A percentile compares a stretch with the other conserved stretches of the same genome.
Evolutionary conservation across 352 stramenopile genomes (phyloP).

Genomic region (Aphanomyces stellatus): DNA sequence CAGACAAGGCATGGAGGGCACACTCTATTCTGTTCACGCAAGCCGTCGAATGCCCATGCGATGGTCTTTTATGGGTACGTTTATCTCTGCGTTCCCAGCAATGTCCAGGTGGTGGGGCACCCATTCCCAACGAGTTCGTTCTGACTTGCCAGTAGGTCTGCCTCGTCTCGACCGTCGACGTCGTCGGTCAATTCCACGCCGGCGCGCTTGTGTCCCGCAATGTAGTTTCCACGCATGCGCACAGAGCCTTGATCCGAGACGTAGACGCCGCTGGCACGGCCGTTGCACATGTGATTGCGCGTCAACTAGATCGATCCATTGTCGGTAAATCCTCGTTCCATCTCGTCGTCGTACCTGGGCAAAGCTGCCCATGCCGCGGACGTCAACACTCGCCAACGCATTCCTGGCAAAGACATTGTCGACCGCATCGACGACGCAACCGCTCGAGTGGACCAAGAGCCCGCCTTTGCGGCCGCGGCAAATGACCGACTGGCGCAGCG

Average conservation of each 20-base stretch:
- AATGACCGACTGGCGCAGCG: background rate
- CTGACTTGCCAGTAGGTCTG: too few relatives aligned
- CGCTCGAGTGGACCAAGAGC: background rate
- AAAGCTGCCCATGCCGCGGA: constrained; percentile 1
- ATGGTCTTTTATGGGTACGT: too few relatives aligned
- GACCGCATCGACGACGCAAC: background rate
- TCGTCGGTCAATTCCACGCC: background rate
- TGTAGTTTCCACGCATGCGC: background rate
- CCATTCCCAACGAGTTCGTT: too few relatives aligned
- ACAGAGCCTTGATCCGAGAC: background rate
- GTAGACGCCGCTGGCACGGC: constrained; percentile 1
- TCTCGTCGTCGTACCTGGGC: background rate
- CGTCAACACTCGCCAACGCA: constrained; percentile 6
- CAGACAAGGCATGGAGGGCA: too few relatives aligned
- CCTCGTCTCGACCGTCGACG: too few relatives aligned
- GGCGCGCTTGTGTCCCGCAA: background rate
- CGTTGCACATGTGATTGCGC: constrained; percentile 13
- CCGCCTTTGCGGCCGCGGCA: constrained; percentile 5
- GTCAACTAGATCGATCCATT: background rate
- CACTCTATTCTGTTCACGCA: too few relatives aligned
- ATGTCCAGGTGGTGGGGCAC: too few relatives aligned
- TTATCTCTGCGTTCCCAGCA: too few relatives aligned
- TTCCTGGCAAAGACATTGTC: background rate
- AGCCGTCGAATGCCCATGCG: too few relatives aligned
- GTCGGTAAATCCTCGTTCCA: background rate